Base-by-base conservation (phyloP, 2,329 filamentous ascomycete species). In the Ophiocordyceps robertsii region DNA sequence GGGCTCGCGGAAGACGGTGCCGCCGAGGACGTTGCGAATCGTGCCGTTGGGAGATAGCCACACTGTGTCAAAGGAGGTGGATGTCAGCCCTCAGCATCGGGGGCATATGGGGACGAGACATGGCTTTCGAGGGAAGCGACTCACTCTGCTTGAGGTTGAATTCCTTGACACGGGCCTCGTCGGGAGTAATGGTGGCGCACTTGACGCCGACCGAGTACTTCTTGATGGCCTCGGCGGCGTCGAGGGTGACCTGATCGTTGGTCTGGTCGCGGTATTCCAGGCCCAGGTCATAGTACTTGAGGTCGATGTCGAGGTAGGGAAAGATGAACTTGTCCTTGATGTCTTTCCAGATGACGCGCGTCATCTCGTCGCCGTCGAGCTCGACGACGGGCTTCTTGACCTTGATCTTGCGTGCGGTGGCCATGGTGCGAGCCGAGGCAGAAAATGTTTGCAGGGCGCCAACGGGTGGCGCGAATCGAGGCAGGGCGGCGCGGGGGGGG, bases 311-410 rank as follows among this genome's bases (percentile, higher is more conserved):
- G 53, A 98, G 82, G 70, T 92, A 95, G 44, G 89, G 89, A 69
- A 82, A 75, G 68, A 95, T 95, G 72, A 95, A 90, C 76, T 93
- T 95, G 70, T 96, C 85, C 77, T 95, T 95, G 77, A 98, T 98
- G 66, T 85, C 81, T 72, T 95, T 74, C 92, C 92, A 98, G 73
- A 98, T 98, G 64, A 98, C 89, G 58, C 92, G 77, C 56, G 92
- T 98, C 92, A 96, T 96, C 81, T 88, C 79, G 56, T 83, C 79
- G 59, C 90, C 90, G 64, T 96, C 90, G 57, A 96, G 78, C 73
- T 96, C 92, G 65, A 98, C 92, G 63, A 98, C 82, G 52, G 92
- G 92, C 69, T 95, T 96, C 80, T 94, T 89, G 73, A 98, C 92
- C 78, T 94, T 92, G 77, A 96, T 96, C 82, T 96, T 98, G 59